Base-by-base conservation (phyloP, 805 yeast species). In the Pichia scutulata region DNA sequence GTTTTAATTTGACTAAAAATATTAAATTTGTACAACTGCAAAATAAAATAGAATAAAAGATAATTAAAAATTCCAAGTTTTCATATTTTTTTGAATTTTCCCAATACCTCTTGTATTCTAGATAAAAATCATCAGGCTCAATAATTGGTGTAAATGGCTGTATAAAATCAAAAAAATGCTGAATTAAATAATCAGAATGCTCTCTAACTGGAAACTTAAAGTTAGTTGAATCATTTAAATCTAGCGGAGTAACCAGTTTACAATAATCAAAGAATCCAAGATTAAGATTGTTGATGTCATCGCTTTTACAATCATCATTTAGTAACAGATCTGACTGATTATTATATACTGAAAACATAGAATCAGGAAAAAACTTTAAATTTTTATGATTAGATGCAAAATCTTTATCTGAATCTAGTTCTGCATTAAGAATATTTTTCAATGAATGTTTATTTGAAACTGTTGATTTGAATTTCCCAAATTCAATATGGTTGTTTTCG, bases 121-220 rank as follows among this genome's bases (percentile, higher is more conserved):
- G 39, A 16, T 21, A 22, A 46, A 59, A 60, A 28, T 59, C 62
- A 16, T 56, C 59, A 14, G 23, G 26, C 43, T 60, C 61, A 13
- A 60, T 51, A 26, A 60, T 56, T 6, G 63, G 63, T 6, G 56
- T 49, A 41, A 54, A 57, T 13, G 62, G 62, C n/a, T 43, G 43
- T 23, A 60, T 49, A 40, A 42, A 46, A 21, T 55, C 41, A 42
- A 59, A 56, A 46, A 57, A 60, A 41, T 60, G 61, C 9, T 44
- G 39, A 4, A 59, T 49, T 10, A 60, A 46, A 23, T 40, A 10
- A 44, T 59, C 60, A 14, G 55, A 48, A 1, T 48, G 42, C 8
- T 43, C 41, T n/a, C 40, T 41, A 2, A 25, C 14, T 7, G 63
- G 63, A 8, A 60, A 39, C 37, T 43, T 49, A 1, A 43, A 30